Conservation (phyloP, 768 basidiomycete genomes). For the Baorangia bicolor region DNA sequence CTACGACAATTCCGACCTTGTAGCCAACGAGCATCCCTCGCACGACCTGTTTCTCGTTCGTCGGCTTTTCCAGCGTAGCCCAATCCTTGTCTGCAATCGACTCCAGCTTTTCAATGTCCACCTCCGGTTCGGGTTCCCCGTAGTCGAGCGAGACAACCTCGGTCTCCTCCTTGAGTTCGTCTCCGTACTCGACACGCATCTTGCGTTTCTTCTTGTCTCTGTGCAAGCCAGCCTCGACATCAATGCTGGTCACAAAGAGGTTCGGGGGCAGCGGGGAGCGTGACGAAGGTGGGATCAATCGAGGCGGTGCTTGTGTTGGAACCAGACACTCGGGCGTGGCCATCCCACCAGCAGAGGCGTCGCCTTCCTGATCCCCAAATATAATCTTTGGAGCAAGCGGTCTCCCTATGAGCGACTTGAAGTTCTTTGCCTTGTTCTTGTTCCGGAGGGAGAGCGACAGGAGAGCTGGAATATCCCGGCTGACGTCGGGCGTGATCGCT, state of each 20-base stretch:
- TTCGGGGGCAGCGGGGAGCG: slow-evolving; percentile 55
- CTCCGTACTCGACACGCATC: slow-evolving; percentile 36
- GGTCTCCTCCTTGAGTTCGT: not conserved
- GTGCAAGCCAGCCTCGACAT: slow-evolving; percentile 53
- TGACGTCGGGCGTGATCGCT: not conserved
- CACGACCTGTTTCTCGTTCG: slow-evolving; percentile 24
- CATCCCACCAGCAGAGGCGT: not conserved
- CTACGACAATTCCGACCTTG: slow-evolving; percentile 39
- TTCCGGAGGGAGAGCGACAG: slow-evolving; percentile 56
- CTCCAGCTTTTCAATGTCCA: slow-evolving; percentile 10
- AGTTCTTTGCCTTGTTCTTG: slow-evolving; percentile 74
- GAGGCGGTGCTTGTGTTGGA: slow-evolving; percentile 22
- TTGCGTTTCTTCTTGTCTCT: slow-evolving; percentile 38
- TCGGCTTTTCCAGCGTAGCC: slow-evolving; percentile 23
- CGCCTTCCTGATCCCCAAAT: slow-evolving; percentile 36
- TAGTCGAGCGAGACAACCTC: slow-evolving; percentile 11
- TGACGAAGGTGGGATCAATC: slow-evolving; percentile 64
- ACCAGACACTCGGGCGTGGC: not conserved
- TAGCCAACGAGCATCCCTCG: slow-evolving; percentile 42
- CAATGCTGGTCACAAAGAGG: slow-evolving; percentile 69
- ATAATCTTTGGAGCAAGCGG: slow-evolving; percentile 52
- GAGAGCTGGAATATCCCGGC: slow-evolving; percentile 26
- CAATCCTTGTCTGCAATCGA: slow-evolving; percentile 15
- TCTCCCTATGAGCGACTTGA: slow-evolving; percentile 49
- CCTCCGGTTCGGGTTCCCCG: not conserved